phyloP scores from a whole-genome alignment of 768 basidiomycete species.

The Boletus rubropictus region DNA sequence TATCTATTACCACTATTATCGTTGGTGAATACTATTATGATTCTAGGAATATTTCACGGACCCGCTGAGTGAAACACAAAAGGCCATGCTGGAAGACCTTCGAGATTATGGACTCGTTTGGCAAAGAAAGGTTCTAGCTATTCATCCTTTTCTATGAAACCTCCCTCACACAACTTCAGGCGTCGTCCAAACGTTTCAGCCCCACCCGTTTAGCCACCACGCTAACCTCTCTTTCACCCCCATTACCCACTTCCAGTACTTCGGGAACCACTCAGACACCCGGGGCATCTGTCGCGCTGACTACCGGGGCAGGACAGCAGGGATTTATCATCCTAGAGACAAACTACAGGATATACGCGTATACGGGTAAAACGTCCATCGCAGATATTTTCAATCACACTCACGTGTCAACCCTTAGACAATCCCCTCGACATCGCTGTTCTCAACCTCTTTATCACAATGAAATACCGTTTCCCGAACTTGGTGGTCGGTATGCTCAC shows the following conservation, averaged over 20 bases:
- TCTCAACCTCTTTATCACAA: slow-evolving; percentile 84
- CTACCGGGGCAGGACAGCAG: slow-evolving; percentile 58
- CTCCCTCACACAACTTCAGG: slow-evolving; percentile 34
- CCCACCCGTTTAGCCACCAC: slow-evolving; percentile 95
- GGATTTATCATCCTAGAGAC: slow-evolving; percentile 97
- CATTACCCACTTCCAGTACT: slow-evolving; percentile 53
- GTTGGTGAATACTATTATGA: not conserved
- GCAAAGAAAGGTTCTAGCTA: slow-evolving; percentile 59
- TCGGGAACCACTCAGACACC: slow-evolving; percentile 17
- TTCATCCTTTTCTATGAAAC: slow-evolving; percentile 12
- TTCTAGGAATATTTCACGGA: slow-evolving; percentile 84
- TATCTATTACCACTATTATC: not conserved
- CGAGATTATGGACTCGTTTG: slow-evolving; percentile 93
- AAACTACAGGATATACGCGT: slow-evolving; percentile 97
- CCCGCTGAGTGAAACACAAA: slow-evolving; percentile 70
- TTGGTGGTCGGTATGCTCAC: slow-evolving; percentile 95
- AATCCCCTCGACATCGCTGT: slow-evolving; percentile 96
- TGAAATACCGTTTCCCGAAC: slow-evolving; percentile 95
- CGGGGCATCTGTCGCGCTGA: slow-evolving; percentile 26
- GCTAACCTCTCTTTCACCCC: slow-evolving; percentile 84
- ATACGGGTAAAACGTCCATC: slow-evolving; percentile 62
- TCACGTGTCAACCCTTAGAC: slow-evolving; percentile 43
- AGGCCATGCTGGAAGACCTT: slow-evolving; percentile 85
- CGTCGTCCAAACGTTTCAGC: slow-evolving; percentile 75
- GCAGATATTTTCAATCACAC: slow-evolving; percentile 1